A percentile compares a stretch with the other conserved stretches of the same genome.
Conservation (phyloP, 2,329 filamentous ascomycete genomes). For the Ceratocystis harringtonii region DNA sequence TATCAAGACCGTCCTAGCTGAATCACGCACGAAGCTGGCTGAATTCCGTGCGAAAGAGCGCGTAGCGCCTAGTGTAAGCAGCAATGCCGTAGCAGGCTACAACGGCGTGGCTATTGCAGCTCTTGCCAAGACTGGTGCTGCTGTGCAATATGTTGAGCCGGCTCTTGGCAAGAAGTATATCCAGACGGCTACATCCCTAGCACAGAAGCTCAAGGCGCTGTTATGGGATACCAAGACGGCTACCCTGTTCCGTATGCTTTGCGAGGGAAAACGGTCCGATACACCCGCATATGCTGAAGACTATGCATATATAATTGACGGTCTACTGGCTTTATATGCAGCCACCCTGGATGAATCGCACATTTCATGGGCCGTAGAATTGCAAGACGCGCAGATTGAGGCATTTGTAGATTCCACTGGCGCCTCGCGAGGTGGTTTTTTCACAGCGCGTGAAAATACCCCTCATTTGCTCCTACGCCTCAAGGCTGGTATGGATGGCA, state of each 20-base stretch:
- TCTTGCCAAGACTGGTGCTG: constrained; percentile 58
- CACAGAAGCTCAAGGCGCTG: constrained; percentile 53
- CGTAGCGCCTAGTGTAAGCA: constrained; percentile 62
- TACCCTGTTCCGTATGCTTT: constrained; percentile 60
- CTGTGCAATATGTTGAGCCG: constrained; percentile 46
- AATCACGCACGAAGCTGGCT: constrained; percentile 52
- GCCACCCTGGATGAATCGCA: constrained; percentile 62
- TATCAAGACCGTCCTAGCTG: constrained; percentile 49
- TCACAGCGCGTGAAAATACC: constrained; percentile 48
- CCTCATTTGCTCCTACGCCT: constrained; percentile 66
- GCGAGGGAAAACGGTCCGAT: constrained; percentile 40
- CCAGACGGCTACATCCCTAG: constrained; percentile 50
- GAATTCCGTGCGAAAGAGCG: constrained; percentile 60
- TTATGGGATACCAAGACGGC: constrained; percentile 53
- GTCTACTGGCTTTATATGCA: constrained; percentile 71
- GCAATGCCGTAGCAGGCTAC: constrained; percentile 76
- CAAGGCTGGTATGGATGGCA: constrained; percentile 90
- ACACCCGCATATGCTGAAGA: constrained; percentile 71
- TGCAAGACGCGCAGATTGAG: constrained; percentile 47
- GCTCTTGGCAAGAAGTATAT: constrained; percentile 47
- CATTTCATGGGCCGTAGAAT: constrained; percentile 62
- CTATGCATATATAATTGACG: constrained; percentile 77
- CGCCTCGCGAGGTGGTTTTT: constrained; percentile 48
- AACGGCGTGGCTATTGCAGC: constrained; percentile 80
- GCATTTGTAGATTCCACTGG: constrained; percentile 55